phyloP scores from a whole-genome alignment of 2,329 filamentous ascomycete species.

The Stagonosporopsis vannaccii region DNA sequence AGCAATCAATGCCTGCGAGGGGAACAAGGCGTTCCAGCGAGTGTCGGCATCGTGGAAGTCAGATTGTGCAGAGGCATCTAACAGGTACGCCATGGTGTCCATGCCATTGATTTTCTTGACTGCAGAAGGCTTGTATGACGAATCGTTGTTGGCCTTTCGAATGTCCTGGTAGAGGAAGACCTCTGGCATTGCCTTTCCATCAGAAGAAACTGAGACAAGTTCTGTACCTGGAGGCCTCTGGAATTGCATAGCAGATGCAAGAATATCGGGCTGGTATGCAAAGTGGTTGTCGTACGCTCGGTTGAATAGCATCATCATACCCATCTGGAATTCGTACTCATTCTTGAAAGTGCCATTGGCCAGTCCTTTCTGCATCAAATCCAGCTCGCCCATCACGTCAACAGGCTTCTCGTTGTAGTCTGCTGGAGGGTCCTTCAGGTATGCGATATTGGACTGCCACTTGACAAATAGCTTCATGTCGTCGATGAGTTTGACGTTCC shows the following conservation, averaged over 20 bases:
- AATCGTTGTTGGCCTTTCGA: constrained; percentile 31
- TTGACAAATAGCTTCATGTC: constrained; percentile 46
- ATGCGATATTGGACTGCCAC: constrained; percentile 52
- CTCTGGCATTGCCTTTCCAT: constrained; percentile 47
- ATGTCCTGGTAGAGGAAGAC: constrained; percentile 47
- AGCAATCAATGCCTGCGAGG: constrained; percentile 42
- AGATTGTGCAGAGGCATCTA: constrained; percentile 39
- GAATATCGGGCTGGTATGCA: constrained; percentile 47
- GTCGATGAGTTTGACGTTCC: constrained; percentile 42
- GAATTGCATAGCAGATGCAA: constrained; percentile 49
- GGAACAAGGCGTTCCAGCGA: constrained; percentile 52
- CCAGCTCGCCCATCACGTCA: constrained; percentile 49
- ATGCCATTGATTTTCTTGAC: constrained; percentile 50
- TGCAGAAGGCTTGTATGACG: constrained; percentile 45
- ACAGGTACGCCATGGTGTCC: constrained; percentile 43
- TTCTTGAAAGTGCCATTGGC: constrained; percentile 40
- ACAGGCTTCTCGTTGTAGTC: constrained; percentile 49
- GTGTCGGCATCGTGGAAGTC: constrained; percentile 51
- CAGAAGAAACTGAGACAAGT: constrained; percentile 46
- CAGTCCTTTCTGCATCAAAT: constrained; percentile 44
- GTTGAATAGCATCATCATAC: constrained; percentile 45
- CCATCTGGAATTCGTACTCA: constrained; percentile 53
- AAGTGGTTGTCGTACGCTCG: constrained; percentile 54
- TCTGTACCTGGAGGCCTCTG: constrained; percentile 41
- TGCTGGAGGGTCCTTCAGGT: constrained; percentile 48